Evolutionary conservation across 495 filamentous ascomycete genomes (phyloP).

Genomic region (Hypoxylon intermedium): DNA sequence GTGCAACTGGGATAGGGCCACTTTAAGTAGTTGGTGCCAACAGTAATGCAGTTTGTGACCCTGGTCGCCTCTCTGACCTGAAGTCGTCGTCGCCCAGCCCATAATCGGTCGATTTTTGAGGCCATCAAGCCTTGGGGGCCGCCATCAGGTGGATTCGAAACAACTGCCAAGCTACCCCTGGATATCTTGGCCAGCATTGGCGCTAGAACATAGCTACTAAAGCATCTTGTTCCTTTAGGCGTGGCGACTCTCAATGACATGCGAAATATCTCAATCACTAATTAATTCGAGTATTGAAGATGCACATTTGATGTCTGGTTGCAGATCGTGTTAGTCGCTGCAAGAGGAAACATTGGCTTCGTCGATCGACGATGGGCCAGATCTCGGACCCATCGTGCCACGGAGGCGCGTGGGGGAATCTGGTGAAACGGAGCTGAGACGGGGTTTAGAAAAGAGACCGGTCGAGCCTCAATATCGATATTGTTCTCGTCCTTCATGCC

Average conservation of each 20-base stretch:
- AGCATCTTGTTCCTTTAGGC: neutral
- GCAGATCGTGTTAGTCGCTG: neutral
- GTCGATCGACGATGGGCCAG: constrained; percentile 4
- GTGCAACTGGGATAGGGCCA: neutral
- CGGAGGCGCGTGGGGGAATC: constrained; percentile 18
- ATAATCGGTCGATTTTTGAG: constrained; percentile 34
- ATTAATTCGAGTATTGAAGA: too few species aligned
- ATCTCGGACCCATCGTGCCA: constrained; percentile 20
- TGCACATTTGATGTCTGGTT: neutral
- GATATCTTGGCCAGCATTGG: neutral
- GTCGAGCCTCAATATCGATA: neutral
- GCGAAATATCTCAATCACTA: too few species aligned
- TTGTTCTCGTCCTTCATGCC: too few species aligned
- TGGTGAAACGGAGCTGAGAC: constrained; percentile 26
- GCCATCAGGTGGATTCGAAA: constrained; percentile 33
- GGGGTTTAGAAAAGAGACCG: constrained; percentile 3
- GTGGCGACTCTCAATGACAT: too few species aligned
- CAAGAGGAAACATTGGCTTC: neutral
- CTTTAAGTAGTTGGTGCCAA: constrained; percentile 10
- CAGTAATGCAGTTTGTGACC: constrained; percentile 5
- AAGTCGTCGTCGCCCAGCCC: constrained; percentile 27
- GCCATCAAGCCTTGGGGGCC: constrained; percentile 5
- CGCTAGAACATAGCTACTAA: neutral
- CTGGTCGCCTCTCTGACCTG: constrained; percentile 2
- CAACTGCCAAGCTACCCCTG: constrained; percentile 12